These are phyloP conservation scores for Curvularia verruculosa DNA, from an alignment of 2,329 filamentous ascomycete genomes.

Conservation along the genomic window DNA sequence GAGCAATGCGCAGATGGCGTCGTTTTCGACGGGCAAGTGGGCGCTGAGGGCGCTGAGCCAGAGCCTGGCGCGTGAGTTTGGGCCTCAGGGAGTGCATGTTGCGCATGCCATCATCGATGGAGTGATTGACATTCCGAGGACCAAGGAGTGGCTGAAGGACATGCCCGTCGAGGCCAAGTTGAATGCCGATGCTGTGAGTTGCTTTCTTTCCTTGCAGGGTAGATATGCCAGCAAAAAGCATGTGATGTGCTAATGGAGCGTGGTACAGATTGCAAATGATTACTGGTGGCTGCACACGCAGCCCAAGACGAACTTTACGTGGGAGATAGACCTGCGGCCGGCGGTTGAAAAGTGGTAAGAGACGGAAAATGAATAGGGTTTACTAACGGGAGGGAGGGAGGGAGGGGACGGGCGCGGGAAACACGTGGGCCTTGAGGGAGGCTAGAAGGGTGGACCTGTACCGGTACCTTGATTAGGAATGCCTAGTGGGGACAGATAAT, in stretches of 20 bases:
- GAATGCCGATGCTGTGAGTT: slow-evolving; percentile 73
- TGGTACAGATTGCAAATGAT: slow-evolving; percentile 75
- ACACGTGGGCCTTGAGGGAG: not conserved
- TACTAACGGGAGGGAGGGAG: too few relatives aligned
- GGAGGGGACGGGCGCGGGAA: not conserved
- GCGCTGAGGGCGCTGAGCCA: slow-evolving; percentile 76
- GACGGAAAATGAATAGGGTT: not conserved
- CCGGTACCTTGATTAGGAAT: not conserved
- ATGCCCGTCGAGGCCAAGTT: slow-evolving; percentile 71
- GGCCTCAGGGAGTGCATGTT: slow-evolving; percentile 82
- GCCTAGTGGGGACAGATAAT: not conserved
- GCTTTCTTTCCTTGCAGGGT: too few relatives aligned
- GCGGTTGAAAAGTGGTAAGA: slow-evolving; percentile 81
- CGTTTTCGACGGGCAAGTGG: slow-evolving; percentile 82
- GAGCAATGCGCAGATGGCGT: slow-evolving; percentile 70
- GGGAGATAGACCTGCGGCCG: slow-evolving; percentile 80
- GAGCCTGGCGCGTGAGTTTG: slow-evolving; percentile 81
- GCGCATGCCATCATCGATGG: slow-evolving; percentile 84
- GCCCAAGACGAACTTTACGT: slow-evolving; percentile 77
- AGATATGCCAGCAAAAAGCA: not conserved
- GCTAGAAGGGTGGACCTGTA: not conserved
- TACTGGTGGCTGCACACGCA: slow-evolving; percentile 88
- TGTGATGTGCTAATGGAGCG: slow-evolving; percentile 1
- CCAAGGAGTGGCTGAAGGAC: slow-evolving; percentile 64
- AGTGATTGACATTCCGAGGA: slow-evolving; percentile 79